Evolutionary conservation across 192 early-diverging fungal species (phyloP), one percentile per base, ranked within the genome.

Genomic region (Backusella sp.): DNA sequence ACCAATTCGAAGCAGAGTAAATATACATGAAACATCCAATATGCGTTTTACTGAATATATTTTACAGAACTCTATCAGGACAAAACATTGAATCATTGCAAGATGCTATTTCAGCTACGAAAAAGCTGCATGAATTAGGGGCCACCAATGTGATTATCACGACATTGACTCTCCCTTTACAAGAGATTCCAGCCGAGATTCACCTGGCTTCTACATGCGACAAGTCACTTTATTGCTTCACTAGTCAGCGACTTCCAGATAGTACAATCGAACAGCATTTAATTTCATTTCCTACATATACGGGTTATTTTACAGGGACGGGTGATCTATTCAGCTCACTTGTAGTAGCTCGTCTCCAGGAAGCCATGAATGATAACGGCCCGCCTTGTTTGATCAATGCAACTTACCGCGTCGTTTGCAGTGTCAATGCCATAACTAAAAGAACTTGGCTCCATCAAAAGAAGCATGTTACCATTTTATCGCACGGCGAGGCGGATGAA

Each of bases 1-100:
- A 98, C 81, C 93, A 91, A 78, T 96, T 94, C 42, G 97, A 98
- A 82, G 92, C 93, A 28, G 92, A 94, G 89, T 91, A 84, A 78
- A 23, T 66, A 32, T 66, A 30, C 30, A 28, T 35, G 1, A 35
- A 46, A n/a, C 17, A 28, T 39, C 2, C 32, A 32, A 32, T 32
- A 32, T 26, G 26, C 42, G 36, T 35, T 15, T 17, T 19, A 44
- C 4, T 44, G 5, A 44, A 15, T 44, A 11, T 39, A 39, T 39
- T 77, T 53, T 14, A 26, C 72, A 85, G 86, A 56, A 77, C 76
- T 12, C 87, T 96, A 1, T 85, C 93, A 0, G 90, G 85, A 41
- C 80, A 82, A 28, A 84, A 78, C 12, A 88, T 94, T 28, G 69
- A 56, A 8, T 81, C 88, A 3, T 73, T 90, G 26, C 73, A 76